Evolutionary conservation across 2,329 filamentous ascomycete species (phyloP), one percentile per base, ranked within the genome.

Genomic region (Pseudogymnoascus sp.): DNA sequence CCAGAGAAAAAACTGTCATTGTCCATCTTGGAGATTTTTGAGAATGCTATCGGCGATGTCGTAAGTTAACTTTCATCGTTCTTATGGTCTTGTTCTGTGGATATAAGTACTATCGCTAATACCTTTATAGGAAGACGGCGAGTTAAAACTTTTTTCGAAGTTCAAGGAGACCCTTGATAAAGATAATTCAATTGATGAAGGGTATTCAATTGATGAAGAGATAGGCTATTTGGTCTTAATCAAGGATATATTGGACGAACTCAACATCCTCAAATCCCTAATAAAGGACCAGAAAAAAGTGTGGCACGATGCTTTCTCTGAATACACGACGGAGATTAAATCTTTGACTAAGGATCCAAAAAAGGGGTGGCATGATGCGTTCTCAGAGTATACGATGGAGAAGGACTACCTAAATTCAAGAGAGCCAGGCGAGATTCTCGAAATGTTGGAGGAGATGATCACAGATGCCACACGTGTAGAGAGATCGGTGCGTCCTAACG

Each of bases 231-330:
- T 56, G 7, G 50, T 56, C 25, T 56, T 8, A 7, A 59, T 68
- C 46, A 68, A 66, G 56, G 66, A 68, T 53, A 67, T 67, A n/a
- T 61, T 64, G 50, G 66, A 68, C 38, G 65, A 68, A 31, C 65
- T 68, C 12, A 28, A 14, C 59, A 60, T 60, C 34, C 59, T 60
- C 5, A 38, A 60, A 21, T 44, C 59, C 16, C 6, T 60, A 34
- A 7, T 60, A 44, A 38, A 60, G 31, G 36, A 60, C 16, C 59
- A 60, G 18, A 42, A 60, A 60, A 42, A 18, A 12, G 34, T 37
- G 31, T 42, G 38, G 38, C 23, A 60, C n/a, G 34, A 38, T 18
- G 34, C 34, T 37, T 60, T 42, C 21, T 60, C 38, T 5, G 10
- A 60, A 6, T n/a, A 38, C 8, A 60, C 16, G 14, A 21, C 18